Evolutionary conservation across 169 alveolate species (phyloP), one percentile per base, ranked within the genome.

Genomic region (Eimeria sp.): DNA sequence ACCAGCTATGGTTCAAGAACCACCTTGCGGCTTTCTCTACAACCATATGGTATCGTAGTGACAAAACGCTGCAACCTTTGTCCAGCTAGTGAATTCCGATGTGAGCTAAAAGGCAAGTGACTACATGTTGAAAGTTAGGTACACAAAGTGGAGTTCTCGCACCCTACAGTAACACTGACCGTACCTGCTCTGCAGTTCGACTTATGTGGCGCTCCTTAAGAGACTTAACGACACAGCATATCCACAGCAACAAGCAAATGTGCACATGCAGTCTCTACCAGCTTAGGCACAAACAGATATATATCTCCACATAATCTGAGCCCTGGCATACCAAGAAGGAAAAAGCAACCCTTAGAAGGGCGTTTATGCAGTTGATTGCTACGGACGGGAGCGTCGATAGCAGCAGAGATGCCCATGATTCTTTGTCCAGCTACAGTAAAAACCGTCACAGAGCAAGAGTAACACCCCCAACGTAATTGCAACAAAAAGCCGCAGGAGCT

Each of bases 181-280:
- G 18, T 62, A 66, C 94, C 83, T 87, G 94, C 83, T 87, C 94
- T 25, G 83, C 94, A 25, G 94, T 87, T 14, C 94, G 80, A 20
- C 94, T 87, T 14, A 66, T 87, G 94, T 87, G 94, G 64, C 94
- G 94, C 71, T 87, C 94, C 82, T 66, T 87, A 54, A 46, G 46
- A 30, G 94, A 87, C 94, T 87, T 66, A 10, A 87, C 13, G 66
- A 87, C 83, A 87, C 54, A 64, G 52, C 78, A 87, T 18, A 87
- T 46, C 56, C 71, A 62, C 82, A 25, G 68, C 30, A 14, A 40
- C 10, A 10, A 52, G 88, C 88, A n/a, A 49, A 27, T 30, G 46
- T 52, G 66, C 46, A 30, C 40, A 14, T n/a, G 13, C 68, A 13
- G n/a, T 27, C 46, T 16, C 68, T 49, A 18, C 62, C 46, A 78